phyloP scores from a whole-genome alignment of 768 basidiomycete species.

The Chalciporus pseudorubinellus region DNA sequence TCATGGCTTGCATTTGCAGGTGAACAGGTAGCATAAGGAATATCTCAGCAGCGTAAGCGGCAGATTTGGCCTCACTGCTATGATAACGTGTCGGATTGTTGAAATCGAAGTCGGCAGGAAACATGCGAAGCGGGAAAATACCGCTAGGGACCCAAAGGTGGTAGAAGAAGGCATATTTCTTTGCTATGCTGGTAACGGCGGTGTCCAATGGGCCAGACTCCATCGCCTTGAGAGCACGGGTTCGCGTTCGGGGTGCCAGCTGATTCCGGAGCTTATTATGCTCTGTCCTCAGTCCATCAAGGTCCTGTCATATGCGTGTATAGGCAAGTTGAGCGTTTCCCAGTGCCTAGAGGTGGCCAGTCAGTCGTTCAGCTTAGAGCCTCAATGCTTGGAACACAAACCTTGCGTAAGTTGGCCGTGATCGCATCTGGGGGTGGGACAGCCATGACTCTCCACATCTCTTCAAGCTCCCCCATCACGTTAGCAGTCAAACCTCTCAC shows the following conservation, averaged over 20 bases:
- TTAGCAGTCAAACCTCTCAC: neutral
- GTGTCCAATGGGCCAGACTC: too few species aligned
- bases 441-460: neutral
- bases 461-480: neutral
- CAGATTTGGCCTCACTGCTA: neutral
- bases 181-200: neutral
- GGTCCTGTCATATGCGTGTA: neutral
- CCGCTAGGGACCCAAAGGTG: conserved; percentile 1
- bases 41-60: neutral
- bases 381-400: neutral
- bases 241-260: too few species aligned
- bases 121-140: neutral
- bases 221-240: too few species aligned
- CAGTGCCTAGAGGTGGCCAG: neutral
- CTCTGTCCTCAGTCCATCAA: neutral
- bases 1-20: neutral
- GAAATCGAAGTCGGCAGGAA: neutral
- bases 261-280: too few species aligned
- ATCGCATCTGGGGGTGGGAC: neutral
- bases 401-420: neutral
- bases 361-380: neutral
- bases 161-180: conserved; percentile 2
- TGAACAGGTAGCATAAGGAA: neutral
- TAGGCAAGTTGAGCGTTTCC: neutral
- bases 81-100: neutral